Conservation (phyloP, 2,329 filamentous ascomycete genomes). For the Orbilia oligospora region DNA sequence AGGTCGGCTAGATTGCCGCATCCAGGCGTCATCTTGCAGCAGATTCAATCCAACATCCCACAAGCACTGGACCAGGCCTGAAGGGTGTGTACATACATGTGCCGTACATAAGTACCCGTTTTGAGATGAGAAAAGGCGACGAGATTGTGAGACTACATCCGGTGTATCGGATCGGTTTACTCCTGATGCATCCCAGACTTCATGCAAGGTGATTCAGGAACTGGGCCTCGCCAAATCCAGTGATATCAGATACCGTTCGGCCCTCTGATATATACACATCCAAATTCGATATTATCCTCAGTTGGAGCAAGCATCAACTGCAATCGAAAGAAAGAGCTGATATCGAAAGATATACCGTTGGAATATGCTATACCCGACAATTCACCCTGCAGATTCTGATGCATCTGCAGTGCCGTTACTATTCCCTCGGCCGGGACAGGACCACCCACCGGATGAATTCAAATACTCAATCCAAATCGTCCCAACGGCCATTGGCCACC, state of each 20-base stretch:
- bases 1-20: slow-evolving; percentile 53
- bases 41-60: slow-evolving; percentile 13
- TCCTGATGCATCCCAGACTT: slow-evolving; percentile 9
- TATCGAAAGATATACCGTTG: slow-evolving; percentile 19
- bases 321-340: slow-evolving; percentile 16
- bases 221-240: slow-evolving; percentile 33
- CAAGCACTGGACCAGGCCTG: slow-evolving; percentile 6
- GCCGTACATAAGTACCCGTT: not conserved
- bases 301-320: not conserved
- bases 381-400: slow-evolving; percentile 49
- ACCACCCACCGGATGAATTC: slow-evolving; percentile 58
- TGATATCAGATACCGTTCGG: slow-evolving; percentile 22
- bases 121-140: slow-evolving; percentile 9
- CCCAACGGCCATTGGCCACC: slow-evolving; percentile 41
- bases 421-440: slow-evolving; percentile 35
- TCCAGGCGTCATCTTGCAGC: slow-evolving; percentile 59
- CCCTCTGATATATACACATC: not conserved
- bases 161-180: slow-evolving; percentile 22
- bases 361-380: slow-evolving; percentile 31
- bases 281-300: not conserved
- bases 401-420: slow-evolving; percentile 34
- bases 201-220: slow-evolving; percentile 48
- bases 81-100: not conserved
- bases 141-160: slow-evolving; percentile 27
- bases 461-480: slow-evolving; percentile 32